phyloP scores from a whole-genome alignment of 2,329 filamentous ascomycete species.

The Didymella keratinophila region DNA sequence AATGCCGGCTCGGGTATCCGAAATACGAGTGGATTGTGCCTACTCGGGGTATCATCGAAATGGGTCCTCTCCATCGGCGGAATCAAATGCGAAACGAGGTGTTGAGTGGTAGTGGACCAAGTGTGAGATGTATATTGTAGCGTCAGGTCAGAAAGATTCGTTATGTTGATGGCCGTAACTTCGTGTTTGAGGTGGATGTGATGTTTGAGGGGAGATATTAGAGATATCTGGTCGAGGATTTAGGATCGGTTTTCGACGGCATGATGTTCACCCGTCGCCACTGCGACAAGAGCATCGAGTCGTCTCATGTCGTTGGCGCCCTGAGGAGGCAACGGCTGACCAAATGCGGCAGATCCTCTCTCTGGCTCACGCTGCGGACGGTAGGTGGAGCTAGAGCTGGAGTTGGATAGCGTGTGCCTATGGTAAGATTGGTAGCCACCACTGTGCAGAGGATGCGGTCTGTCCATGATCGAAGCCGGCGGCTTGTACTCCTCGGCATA shows the following conservation, averaged over 20 bases:
- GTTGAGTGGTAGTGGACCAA: constrained; percentile 26
- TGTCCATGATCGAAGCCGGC: constrained; percentile 47
- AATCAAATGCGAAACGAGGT: constrained; percentile 23
- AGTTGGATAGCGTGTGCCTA: constrained; percentile 37
- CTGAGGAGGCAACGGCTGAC: constrained; percentile 45
- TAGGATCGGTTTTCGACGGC: constrained; percentile 42
- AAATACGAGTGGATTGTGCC: constrained; percentile 31
- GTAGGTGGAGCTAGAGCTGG: constrained; percentile 36
- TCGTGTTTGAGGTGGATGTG: constrained; percentile 26
- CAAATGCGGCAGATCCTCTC: constrained; percentile 39
- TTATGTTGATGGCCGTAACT: constrained; percentile 33
- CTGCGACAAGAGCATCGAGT: constrained; percentile 70
- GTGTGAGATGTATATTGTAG: constrained; percentile 26
- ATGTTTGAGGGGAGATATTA: constrained; percentile 9
- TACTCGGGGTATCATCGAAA: constrained; percentile 46
- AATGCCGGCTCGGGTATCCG: constrained; percentile 25
- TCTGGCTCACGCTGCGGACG: constrained; percentile 44
- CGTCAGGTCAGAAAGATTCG: constrained; percentile 31
- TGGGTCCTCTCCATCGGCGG: constrained; percentile 35
- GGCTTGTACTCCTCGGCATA: constrained; percentile 53
- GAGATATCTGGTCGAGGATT: neutral
- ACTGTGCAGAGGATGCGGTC: constrained; percentile 44
- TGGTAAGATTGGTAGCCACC: constrained; percentile 43
- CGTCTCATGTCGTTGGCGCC: constrained; percentile 61
- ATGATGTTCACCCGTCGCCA: constrained; percentile 66